Base-by-base conservation (phyloP, 2,329 filamentous ascomycete genomes). In the Phialophora verrucosa region DNA sequence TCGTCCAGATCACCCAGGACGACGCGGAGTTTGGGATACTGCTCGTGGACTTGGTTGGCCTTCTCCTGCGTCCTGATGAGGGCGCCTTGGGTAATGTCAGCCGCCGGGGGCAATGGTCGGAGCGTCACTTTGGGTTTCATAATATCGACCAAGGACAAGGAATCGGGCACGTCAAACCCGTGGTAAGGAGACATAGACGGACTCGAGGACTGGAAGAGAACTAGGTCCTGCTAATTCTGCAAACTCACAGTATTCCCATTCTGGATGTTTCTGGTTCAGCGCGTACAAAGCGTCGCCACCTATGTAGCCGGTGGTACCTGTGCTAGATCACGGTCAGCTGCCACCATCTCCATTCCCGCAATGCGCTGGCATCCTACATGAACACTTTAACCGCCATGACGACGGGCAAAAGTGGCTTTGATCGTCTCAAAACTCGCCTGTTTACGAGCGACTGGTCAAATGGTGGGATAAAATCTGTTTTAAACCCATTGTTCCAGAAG, bases 251-350 rank as follows among this genome's bases (percentile, higher is more conserved):
- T 81, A 71, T 57, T 82, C 74, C 76, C 79, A 83, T 51, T 82
- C 79, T 2, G 81, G 80, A 69, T 84, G 81, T 4, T 77, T 72
- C 44, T 79, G 75, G 51, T 74, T 73, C 47, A 85, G 69, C 3
- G 76, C 75, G 64, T 81, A 80, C 12, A 85, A 75, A 31, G 80
- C 77, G 61, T 83, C 82, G 42, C 83, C 83, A 6, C 83, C 83
- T 57, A 85, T 84, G 72, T 84, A 85, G 35, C 83, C 83, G 20
- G 83, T 84, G 4, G 73, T 79, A 25, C 83, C 83, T 29, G 83
- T 84, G 14, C 83, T 71, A 53, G 17, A 29, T 51, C 12, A 32
- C 20, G 25, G 59, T 65, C 50, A 68, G 66, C 51, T 35, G 32
- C 53, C 25, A 2, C 7, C 44, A 47, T 38, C 20, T 38, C 17